Evolutionary conservation across 2,329 filamentous ascomycete genomes (phyloP).

Genomic region (Trematosphaeria pertusa): DNA sequence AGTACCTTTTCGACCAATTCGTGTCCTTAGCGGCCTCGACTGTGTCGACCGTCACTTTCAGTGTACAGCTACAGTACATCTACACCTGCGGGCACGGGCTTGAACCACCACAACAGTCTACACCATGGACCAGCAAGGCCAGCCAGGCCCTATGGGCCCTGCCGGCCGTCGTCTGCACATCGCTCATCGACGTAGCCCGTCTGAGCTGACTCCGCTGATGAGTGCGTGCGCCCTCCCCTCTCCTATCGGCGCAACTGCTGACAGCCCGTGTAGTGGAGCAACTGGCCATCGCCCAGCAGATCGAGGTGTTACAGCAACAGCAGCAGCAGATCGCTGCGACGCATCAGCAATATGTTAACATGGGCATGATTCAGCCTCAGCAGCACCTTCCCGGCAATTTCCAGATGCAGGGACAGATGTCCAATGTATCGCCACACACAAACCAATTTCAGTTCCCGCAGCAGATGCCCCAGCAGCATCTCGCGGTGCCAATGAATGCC

Average conservation of each 20-base stretch:
- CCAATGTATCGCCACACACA: conserved; percentile 75
- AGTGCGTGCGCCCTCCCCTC: conserved; percentile 70
- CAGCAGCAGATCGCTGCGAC: conserved; percentile 97
- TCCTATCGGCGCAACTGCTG: conserved; percentile 24
- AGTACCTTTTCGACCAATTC: conserved; percentile 28
- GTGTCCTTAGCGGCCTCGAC: conserved; percentile 30
- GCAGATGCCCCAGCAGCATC: conserved; percentile 61
- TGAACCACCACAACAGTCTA: conserved; percentile 29
- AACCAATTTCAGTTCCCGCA: conserved; percentile 88
- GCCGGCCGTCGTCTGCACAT: conserved; percentile 92
- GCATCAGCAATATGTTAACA: conserved; percentile 96
- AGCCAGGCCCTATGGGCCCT: conserved; percentile 64
- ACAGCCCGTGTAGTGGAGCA: conserved; percentile 77
- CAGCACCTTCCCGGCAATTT: conserved; percentile 73
- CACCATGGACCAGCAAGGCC: conserved; percentile 61
- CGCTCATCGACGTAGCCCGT: conserved; percentile 94
- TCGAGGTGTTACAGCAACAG: conserved; percentile 95
- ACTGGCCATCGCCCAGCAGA: conserved; percentile 96
- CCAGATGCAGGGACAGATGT: conserved; percentile 73
- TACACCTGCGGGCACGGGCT: conserved; percentile 28
- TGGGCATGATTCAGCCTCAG: conserved; percentile 90
- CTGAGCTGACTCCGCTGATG: conserved; percentile 96
- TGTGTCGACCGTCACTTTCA: conserved; percentile 30
- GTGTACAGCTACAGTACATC: conserved; percentile 26
- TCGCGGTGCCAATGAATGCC: conserved; percentile 75